phyloP scores from a whole-genome alignment of 176 grass and related monocot species.

The Oropetium thomaeum region DNA sequence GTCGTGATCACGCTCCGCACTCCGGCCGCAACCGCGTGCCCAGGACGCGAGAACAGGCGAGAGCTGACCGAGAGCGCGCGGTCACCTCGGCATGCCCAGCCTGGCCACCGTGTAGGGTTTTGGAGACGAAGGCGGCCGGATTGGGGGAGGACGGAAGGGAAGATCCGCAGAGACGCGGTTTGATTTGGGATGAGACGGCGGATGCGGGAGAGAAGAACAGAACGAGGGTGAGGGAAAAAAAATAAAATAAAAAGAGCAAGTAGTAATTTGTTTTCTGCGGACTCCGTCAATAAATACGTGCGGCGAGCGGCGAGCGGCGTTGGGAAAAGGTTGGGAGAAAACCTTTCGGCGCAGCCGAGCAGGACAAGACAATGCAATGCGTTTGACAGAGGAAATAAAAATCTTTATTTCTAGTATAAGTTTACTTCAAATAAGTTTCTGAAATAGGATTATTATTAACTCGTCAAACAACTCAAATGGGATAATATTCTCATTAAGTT shows the following conservation, averaged over 20 bases:
- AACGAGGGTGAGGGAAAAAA: no score
- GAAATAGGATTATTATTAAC: no score
- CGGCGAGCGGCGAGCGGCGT: background rate
- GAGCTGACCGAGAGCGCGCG: background rate
- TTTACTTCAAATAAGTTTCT: no score
- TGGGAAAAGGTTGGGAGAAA: background rate
- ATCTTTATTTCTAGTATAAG: no score
- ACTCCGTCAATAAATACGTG: background rate
- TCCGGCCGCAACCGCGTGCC: background rate
- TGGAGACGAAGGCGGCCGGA: conserved; percentile 23
- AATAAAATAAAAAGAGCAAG: background rate
- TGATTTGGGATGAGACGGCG: conserved; percentile 24
- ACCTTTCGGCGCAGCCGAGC: background rate
- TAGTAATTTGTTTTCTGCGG: background rate
- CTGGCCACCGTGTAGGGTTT: conserved; percentile 29
- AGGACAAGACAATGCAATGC: background rate
- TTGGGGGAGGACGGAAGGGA: background rate
- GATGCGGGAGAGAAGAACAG: background rate
- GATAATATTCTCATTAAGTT: no score
- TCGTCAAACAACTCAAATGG: no score
- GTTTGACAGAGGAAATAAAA: background rate
- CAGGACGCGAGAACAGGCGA: background rate
- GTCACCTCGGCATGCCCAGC: conserved; percentile 9
- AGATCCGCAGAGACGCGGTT: conserved; percentile 13
- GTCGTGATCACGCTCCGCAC: background rate